Percentiles rank a stretch among this genome's conserved stretches.
phyloP scores from a whole-genome alignment of 1,139 yeast genomes.

The Sugiyamaella grinbergsii region DNA sequence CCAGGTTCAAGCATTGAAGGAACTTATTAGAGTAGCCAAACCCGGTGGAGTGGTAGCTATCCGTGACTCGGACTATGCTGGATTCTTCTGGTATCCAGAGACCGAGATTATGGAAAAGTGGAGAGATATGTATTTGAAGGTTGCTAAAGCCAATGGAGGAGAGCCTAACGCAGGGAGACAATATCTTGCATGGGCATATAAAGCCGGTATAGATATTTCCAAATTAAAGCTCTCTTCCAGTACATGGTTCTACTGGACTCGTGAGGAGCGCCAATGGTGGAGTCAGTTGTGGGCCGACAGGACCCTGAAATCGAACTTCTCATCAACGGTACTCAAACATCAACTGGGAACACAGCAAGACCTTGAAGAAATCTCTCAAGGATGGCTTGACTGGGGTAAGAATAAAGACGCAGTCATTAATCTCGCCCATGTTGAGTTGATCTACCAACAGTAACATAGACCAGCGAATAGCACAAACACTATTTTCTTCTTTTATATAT shows the following conservation, averaged over 20 bases:
- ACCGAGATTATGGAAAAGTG: conserved; percentile 26
- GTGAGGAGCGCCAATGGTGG: conserved; percentile 33
- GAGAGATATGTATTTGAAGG: conserved; percentile 26
- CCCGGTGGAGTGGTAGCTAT: conserved; percentile 39
- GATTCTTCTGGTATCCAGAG: conserved; percentile 33
- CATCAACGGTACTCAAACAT: conserved; percentile 25
- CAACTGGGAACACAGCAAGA: conserved; percentile 28
- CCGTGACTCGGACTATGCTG: conserved; percentile 42
- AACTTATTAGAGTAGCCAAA: conserved; percentile 36
- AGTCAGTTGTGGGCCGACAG: conserved; percentile 35
- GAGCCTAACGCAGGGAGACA: conserved; percentile 33
- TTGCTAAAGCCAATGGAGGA: conserved; percentile 33
- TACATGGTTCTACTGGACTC: conserved; percentile 33
- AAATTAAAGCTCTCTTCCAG: conserved; percentile 24
- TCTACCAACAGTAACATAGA: conserved; percentile 26
- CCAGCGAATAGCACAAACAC: background rate
- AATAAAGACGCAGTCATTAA: conserved; percentile 30
- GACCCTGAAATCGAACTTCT: conserved; percentile 29
- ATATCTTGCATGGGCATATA: conserved; percentile 27
- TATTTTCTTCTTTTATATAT: background rate
- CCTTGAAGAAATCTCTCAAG: conserved; percentile 27
- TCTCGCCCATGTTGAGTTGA: conserved; percentile 30
- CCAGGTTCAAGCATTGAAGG: conserved; percentile 39
- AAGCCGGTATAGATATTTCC: conserved; percentile 29
- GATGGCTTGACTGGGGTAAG: conserved; percentile 32